Evolutionary conservation across 1,139 yeast genomes (phyloP), one percentile per base, ranked within the genome.

Genomic region (Taphrina flavorubra): DNA sequence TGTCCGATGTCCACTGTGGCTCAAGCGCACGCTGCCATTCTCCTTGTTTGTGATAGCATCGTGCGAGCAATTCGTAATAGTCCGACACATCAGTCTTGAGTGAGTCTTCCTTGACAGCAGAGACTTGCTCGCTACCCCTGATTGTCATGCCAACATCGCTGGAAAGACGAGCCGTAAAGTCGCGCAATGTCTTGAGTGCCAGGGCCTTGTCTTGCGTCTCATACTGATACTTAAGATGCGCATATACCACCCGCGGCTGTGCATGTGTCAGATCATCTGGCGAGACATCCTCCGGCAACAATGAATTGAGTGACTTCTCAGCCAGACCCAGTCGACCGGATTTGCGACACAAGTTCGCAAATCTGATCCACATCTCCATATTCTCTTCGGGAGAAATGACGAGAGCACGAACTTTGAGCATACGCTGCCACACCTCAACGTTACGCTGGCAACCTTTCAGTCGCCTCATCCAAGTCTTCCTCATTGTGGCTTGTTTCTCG

Each of bases 371-470:
- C 86, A 92, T 91, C 71, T 91, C 95, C 96, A 92, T 90, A 77
- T 95, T 98, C 75, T 94, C 97, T 74, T 92, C 90, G 0, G 99
- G 99, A 72, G 89, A 89, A 56, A 94, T 90, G 16, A 95, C 98
- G 69, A 95, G 82, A 0, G 98, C 95, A 69, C 99, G 84, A 1
- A 94, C 97, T 77, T 92, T 90, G 71, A 95, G 83, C 87, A 94
- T 88, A 76, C 98, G 84, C 78, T 94, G 98, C 99, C 99, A 95
- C 34, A 92, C 92, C 79, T 95, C 99, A 63, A 94, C 98, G 79
- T 94, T 94, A 74, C 96, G 84, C 79, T 94, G 99, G 76, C 97
- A 92, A 1, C 99, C 98, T 70, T 91, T 81, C 68, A 95, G 81
- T 74, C 99, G 84, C 64, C 90, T 89, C 77, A 90, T 92, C 99